These are phyloP conservation scores for Clitoria ternatea DNA, from an alignment of 306 rosid species.

Conservation along the genomic window DNA sequence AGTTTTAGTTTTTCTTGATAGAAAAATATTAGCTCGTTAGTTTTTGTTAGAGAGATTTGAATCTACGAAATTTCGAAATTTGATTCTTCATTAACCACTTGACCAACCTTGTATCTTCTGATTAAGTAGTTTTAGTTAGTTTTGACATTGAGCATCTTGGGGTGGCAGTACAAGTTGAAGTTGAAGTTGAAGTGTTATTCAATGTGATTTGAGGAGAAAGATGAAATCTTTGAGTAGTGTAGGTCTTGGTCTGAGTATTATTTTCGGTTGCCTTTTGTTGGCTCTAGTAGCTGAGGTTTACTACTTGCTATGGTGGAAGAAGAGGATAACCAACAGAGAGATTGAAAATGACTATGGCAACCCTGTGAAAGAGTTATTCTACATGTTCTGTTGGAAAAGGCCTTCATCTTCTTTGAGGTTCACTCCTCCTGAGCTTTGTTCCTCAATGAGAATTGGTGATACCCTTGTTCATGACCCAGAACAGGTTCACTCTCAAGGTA, in stretches of 20 bases:
- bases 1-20: too few relatives aligned
- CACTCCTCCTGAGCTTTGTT: constrained; percentile 52
- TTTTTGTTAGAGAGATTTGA: too few relatives aligned
- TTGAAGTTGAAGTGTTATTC: constrained; percentile 26
- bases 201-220: constrained; percentile 50
- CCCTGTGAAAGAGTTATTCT: constrained; percentile 74
- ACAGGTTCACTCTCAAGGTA: constrained; percentile 45
- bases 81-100: too few relatives aligned
- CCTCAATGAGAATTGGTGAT: constrained; percentile 55
- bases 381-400: constrained; percentile 87
- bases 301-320: constrained; percentile 96
- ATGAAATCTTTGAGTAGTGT: constrained; percentile 95
- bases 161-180: neutral
- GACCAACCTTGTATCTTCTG: too few relatives aligned
- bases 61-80: too few relatives aligned
- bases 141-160: constrained; percentile 6
- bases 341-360: constrained; percentile 61
- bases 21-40: too few relatives aligned
- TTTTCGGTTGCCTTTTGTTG: constrained; percentile 82
- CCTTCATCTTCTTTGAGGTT: constrained; percentile 56
- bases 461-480: constrained; percentile 50
- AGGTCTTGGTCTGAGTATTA: constrained; percentile 89
- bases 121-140: neutral
- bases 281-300: constrained; percentile 94
- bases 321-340: constrained; percentile 65